phyloP scores from a whole-genome alignment of 2,329 filamentous ascomycete genomes.

The Colletotrichum tanaceti region DNA sequence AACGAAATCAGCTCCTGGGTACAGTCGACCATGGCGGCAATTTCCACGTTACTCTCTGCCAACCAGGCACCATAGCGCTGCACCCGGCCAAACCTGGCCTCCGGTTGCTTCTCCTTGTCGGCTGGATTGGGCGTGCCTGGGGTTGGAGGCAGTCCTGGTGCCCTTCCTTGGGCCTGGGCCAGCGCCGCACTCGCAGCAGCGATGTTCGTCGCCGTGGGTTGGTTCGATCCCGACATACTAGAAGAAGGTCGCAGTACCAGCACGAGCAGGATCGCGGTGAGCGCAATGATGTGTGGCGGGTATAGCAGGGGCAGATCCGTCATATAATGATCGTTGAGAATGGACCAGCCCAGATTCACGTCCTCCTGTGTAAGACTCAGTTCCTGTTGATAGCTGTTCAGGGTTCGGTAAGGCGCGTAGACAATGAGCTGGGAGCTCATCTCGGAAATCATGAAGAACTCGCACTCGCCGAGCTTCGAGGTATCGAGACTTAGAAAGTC shows the following conservation, averaged over 20 bases:
- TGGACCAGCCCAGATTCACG: slow-evolving; percentile 78
- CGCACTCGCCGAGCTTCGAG: slow-evolving; percentile 89
- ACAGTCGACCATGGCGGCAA: slow-evolving; percentile 86
- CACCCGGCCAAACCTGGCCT: slow-evolving; percentile 72
- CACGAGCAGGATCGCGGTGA: slow-evolving; percentile 85
- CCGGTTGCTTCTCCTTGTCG: slow-evolving; percentile 61
- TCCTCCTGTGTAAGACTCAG: slow-evolving; percentile 83
- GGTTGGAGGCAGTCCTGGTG: slow-evolving; percentile 33
- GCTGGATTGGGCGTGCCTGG: slow-evolving; percentile 36
- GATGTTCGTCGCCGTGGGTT: slow-evolving; percentile 54
- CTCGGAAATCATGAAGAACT: slow-evolving; percentile 91
- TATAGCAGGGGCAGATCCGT: slow-evolving; percentile 90
- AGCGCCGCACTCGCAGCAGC: slow-evolving; percentile 63
- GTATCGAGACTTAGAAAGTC: slow-evolving; percentile 81
- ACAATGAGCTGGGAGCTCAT: slow-evolving; percentile 91
- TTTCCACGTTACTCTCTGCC: slow-evolving; percentile 86
- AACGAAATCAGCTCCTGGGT: slow-evolving; percentile 92
- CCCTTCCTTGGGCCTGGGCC: slow-evolving; percentile 52
- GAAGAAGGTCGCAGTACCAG: slow-evolving; percentile 79
- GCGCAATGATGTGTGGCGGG: slow-evolving; percentile 87
- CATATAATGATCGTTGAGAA: slow-evolving; percentile 93
- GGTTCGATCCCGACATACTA: slow-evolving; percentile 47
- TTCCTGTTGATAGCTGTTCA: slow-evolving; percentile 76
- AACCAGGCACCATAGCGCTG: slow-evolving; percentile 79
- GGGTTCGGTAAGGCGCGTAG: slow-evolving; percentile 88